These are phyloP conservation scores for Phytophthora litchii DNA, from an alignment of 352 stramenopile genomes.

Conservation along the genomic window DNA sequence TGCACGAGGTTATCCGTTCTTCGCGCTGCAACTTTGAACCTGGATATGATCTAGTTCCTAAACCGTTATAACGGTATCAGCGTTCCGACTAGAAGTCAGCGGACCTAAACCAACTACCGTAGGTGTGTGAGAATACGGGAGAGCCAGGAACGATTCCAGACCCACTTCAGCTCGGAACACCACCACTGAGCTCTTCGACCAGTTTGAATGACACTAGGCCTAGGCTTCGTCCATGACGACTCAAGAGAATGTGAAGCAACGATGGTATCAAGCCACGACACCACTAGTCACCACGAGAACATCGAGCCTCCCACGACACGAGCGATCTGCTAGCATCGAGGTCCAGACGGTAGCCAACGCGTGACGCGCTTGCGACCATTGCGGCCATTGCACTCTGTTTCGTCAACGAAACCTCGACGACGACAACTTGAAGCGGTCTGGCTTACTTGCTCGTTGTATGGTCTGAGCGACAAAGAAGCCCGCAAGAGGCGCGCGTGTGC, in stretches of 20 bases:
- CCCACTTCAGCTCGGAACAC: constrained; percentile 66
- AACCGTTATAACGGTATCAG: too few species aligned
- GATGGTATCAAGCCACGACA: too few species aligned
- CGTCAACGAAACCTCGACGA: too few species aligned
- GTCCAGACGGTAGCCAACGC: constrained; percentile 4
- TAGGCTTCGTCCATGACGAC: too few species aligned
- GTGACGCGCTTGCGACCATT: constrained; percentile 11
- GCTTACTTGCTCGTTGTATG: constrained; percentile 10
- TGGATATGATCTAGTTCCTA: too few species aligned
- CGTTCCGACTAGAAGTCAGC: constrained; percentile 75
- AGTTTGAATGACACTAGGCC: too few species aligned
- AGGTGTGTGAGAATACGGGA: constrained; percentile 74
- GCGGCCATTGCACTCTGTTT: constrained; percentile 5
- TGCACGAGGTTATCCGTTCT: constrained; percentile 60
- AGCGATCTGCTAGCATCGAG: neutral
- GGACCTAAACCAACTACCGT: constrained; percentile 65
- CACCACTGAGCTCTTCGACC: constrained; percentile 4
- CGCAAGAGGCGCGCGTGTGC: constrained; percentile 1
- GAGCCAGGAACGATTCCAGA: constrained; percentile 78
- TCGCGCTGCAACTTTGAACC: constrained; percentile 29
- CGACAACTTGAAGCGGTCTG: constrained; percentile 16
- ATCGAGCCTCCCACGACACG: too few species aligned
- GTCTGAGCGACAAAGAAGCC: constrained; percentile 16
- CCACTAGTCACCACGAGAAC: too few species aligned
- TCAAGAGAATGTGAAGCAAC: too few species aligned